phyloP scores from a whole-genome alignment of 179 eudicot species.

The Nepenthes alata region DNA sequence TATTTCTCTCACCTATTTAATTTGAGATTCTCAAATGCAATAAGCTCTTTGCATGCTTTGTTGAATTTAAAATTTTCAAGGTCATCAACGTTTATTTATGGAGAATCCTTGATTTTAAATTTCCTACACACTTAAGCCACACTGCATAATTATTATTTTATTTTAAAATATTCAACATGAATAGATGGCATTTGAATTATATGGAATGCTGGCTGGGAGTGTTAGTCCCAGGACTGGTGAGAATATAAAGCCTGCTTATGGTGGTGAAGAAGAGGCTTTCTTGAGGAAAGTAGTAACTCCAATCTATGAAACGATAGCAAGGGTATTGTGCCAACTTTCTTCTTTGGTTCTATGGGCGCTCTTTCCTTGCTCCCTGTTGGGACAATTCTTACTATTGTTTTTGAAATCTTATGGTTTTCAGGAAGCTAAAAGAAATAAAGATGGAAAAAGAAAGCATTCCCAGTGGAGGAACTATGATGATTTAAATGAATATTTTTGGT shows the following conservation, averaged over 20 bases:
- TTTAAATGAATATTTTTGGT: slow-evolving; percentile 63
- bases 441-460: slow-evolving; percentile 43
- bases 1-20: not conserved
- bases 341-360: not conserved
- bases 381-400: slow-evolving; percentile 1
- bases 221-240: slow-evolving; percentile 59
- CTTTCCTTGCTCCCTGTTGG: not conserved
- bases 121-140: no score
- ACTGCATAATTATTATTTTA: no score
- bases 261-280: slow-evolving; percentile 59
- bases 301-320: slow-evolving; percentile 42
- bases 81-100: not conserved
- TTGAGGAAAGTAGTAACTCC: slow-evolving; percentile 49
- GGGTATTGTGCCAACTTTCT: slow-evolving; percentile 22
- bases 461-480: slow-evolving; percentile 70
- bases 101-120: no score
- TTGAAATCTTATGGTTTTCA: slow-evolving; percentile 7
- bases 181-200: slow-evolving; percentile 57
- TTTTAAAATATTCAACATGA: not conserved
- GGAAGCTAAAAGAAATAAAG: slow-evolving; percentile 55
- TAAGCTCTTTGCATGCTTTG: not conserved
- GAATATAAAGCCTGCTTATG: slow-evolving; percentile 57
- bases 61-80: not conserved
- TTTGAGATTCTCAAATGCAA: not conserved
- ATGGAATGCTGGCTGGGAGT: slow-evolving; percentile 64